Conservation (phyloP, 371 early-diverging fungal species). For the Lichtheimia corymbifera region DNA sequence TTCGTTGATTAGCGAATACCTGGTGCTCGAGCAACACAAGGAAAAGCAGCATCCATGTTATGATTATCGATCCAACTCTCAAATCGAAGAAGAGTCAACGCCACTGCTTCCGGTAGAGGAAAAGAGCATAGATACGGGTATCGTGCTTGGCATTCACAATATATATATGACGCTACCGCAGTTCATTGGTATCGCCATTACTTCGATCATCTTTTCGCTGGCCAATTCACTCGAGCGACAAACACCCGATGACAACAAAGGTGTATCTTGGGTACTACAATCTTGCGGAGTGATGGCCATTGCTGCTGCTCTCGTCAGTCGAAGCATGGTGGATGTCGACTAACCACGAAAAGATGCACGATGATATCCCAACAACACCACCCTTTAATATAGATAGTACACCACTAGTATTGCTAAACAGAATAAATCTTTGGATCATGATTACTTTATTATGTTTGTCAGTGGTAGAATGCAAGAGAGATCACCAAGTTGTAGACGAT, state of each 20-base stretch:
- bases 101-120: neutral
- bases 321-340: conserved; percentile 16
- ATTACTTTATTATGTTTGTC: too few relatives aligned
- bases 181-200: conserved; percentile 53
- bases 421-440: too few relatives aligned
- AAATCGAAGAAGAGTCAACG: conserved; percentile 11
- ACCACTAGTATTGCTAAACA: too few relatives aligned
- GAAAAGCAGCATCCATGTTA: neutral
- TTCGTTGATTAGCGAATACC: conserved; percentile 71
- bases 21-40: conserved; percentile 38
- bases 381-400: too few relatives aligned
- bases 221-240: conserved; percentile 14
- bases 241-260: conserved; percentile 16
- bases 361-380: too few relatives aligned
- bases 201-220: conserved; percentile 50
- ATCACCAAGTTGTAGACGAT: too few relatives aligned
- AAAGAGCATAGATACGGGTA: conserved; percentile 51
- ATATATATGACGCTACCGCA: conserved; percentile 82
- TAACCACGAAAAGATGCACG: too few relatives aligned
- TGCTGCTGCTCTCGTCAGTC: conserved; percentile 46
- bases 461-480: too few relatives aligned
- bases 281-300: conserved; percentile 63
- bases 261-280: conserved; percentile 50
- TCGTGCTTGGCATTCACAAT: conserved; percentile 79
- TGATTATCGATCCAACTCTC: neutral